Evolutionary conservation across 2,329 filamentous ascomycete genomes (phyloP).

Genomic region (Colletotrichum salicis): DNA sequence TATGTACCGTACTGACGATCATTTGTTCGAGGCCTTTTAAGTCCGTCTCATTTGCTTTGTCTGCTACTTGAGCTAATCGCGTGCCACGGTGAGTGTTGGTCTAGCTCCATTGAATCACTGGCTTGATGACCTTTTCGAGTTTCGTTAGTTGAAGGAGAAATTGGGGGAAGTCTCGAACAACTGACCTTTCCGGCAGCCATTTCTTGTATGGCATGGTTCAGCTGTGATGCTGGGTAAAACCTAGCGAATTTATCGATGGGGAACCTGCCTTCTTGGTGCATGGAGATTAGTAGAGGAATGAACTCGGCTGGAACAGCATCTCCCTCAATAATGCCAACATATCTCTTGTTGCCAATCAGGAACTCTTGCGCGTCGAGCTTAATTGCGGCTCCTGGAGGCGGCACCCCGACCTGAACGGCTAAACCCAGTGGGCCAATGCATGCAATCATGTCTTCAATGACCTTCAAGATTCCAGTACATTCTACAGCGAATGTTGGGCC

Average conservation of each 20-base stretch:
- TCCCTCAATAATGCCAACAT: conserved; percentile 24
- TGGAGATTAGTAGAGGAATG: conserved; percentile 16
- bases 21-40: background rate
- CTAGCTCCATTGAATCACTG: conserved; percentile 18
- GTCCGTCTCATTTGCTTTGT: background rate
- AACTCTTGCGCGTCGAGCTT: conserved; percentile 27
- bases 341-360: conserved; percentile 17
- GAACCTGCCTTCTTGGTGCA: conserved; percentile 27
- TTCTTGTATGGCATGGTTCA: conserved; percentile 28
- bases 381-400: conserved; percentile 15
- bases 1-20: background rate
- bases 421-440: conserved; percentile 14
- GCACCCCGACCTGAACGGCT: conserved; percentile 24
- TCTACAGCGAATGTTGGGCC: conserved; percentile 99
- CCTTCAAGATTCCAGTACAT: conserved; percentile 95
- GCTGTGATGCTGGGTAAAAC: conserved; percentile 4
- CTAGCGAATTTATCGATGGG: conserved; percentile 15
- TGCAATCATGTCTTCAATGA: conserved; percentile 64
- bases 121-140: conserved; percentile 11
- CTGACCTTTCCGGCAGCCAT: conserved; percentile 19
- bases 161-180: background rate
- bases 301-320: conserved; percentile 16
- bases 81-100: no score
- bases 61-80: no score
- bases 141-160: background rate